A percentile compares a stretch with the other conserved stretches of the same genome.
Evolutionary conservation across 495 filamentous ascomycete species (phyloP).

Genomic region (Daldinia bambusicola): DNA sequence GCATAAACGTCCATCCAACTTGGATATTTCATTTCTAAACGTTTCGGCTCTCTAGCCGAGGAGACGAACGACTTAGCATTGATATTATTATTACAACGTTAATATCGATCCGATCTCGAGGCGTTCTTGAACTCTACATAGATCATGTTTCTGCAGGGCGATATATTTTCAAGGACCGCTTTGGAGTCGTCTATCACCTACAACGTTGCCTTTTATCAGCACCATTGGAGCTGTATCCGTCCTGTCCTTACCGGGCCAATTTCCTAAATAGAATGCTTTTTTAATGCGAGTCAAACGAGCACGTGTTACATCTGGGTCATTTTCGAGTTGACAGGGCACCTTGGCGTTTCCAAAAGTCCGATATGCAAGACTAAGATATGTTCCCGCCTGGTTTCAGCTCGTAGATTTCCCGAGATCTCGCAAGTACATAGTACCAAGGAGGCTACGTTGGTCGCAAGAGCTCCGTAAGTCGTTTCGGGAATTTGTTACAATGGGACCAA

Average conservation of each 20-base stretch:
- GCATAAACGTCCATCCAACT: not conserved
- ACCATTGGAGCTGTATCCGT: constrained; percentile 7
- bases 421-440: not conserved
- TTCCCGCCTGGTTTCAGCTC: constrained; percentile 15
- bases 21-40: not conserved
- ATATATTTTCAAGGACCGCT: not conserved
- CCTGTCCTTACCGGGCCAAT: constrained; percentile 16
- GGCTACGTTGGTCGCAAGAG: constrained; percentile 1
- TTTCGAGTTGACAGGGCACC: constrained; percentile 22
- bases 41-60: not conserved
- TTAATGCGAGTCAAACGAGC: constrained; percentile 43
- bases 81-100: not conserved
- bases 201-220: constrained; percentile 16
- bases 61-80: not conserved
- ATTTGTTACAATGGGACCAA: not conserved
- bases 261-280: constrained; percentile 29
- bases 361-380: constrained; percentile 17
- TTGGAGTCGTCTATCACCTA: constrained; percentile 1
- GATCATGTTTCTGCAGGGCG: not conserved
- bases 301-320: constrained; percentile 32
- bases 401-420: constrained; percentile 33
- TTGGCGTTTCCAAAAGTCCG: constrained; percentile 32
- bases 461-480: constrained; percentile 6
- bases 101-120: not conserved
- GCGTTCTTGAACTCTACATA: not conserved